A percentile compares a stretch with the other conserved stretches of the same genome.
These are phyloP conservation scores for Neonectria neomacrospora DNA, from an alignment of 2,329 filamentous ascomycete species.

Conservation along the genomic window DNA sequence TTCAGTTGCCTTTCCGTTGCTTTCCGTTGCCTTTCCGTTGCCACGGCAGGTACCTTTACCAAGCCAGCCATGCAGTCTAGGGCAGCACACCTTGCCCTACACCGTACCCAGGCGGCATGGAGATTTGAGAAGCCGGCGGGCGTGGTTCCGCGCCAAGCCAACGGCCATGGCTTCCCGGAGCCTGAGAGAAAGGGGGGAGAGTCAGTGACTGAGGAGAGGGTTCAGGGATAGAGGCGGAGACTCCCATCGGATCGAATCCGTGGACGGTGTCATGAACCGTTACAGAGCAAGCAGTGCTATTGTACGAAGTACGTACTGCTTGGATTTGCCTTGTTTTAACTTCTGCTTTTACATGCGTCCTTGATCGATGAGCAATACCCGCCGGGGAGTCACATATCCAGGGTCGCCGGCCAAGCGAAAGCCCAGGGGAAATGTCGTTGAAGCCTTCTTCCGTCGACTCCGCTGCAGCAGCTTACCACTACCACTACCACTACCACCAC, in stretches of 20 bases:
- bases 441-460: not conserved
- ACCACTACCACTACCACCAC: no score
- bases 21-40: not conserved
- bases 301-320: not conserved
- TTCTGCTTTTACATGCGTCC: not conserved
- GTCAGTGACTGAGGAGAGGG: not conserved
- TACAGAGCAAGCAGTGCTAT: not conserved
- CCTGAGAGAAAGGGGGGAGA: conserved; percentile 6
- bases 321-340: not conserved
- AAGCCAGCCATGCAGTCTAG: not conserved
- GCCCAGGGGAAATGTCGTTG: not conserved
- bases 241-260: not conserved
- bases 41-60: conserved; percentile 1
- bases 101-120: conserved; percentile 13
- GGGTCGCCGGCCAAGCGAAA: not conserved
- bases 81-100: conserved; percentile 6
- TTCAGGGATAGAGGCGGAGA: conserved; percentile 13
- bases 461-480: not conserved
- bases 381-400: not conserved
- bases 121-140: conserved; percentile 25
- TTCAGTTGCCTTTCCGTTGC: no score
- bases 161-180: conserved; percentile 8
- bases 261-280: not conserved
- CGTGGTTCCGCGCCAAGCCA: conserved; percentile 31
- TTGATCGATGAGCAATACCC: not conserved